phyloP scores from a whole-genome alignment of 164 flowering plant genomes.

The Berberis thunbergii region DNA sequence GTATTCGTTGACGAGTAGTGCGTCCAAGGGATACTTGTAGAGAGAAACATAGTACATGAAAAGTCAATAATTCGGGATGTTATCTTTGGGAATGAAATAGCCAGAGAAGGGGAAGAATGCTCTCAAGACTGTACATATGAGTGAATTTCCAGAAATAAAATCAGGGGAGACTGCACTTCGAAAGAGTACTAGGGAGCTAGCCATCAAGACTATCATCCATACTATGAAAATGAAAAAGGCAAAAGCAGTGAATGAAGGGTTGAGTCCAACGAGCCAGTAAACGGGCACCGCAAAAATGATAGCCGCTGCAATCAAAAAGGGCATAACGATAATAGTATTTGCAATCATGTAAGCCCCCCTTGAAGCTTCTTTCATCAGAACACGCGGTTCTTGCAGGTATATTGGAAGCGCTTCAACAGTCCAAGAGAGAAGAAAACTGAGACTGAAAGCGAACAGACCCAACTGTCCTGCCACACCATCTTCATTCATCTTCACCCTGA shows the following conservation, averaged over 20 bases:
- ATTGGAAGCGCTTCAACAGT: slow-evolving; percentile 94
- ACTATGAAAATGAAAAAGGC: too few species aligned
- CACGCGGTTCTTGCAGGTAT: slow-evolving; percentile 76
- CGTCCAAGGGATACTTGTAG: slow-evolving; percentile 28
- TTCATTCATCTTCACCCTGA: slow-evolving; percentile 50
- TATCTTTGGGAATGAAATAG: too few species aligned
- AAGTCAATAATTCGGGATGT: slow-evolving; percentile 83
- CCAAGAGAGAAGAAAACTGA: slow-evolving; percentile 85
- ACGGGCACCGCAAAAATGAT: slow-evolving; percentile 66
- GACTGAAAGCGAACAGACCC: slow-evolving; percentile 88
- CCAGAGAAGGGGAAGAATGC: too few species aligned
- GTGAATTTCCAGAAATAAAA: too few species aligned
- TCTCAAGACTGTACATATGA: too few species aligned
- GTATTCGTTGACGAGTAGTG: too few species aligned
- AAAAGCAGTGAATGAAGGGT: too few species aligned
- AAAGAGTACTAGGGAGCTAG: too few species aligned
- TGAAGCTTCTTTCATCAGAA: slow-evolving; percentile 83
- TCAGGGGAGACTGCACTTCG: too few species aligned
- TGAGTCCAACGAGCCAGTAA: too few species aligned
- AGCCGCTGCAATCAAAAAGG: slow-evolving; percentile 67
- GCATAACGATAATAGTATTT: slow-evolving; percentile 71
- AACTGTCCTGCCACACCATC: slow-evolving; percentile 63
- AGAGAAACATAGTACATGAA: slow-evolving; percentile 91
- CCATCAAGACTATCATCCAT: too few species aligned
- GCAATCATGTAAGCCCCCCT: slow-evolving; percentile 81